Evolutionary conservation across 2,329 filamentous ascomycete genomes (phyloP), one percentile per base, ranked within the genome.

Genomic region (Hirsutella minnesotensis): DNA sequence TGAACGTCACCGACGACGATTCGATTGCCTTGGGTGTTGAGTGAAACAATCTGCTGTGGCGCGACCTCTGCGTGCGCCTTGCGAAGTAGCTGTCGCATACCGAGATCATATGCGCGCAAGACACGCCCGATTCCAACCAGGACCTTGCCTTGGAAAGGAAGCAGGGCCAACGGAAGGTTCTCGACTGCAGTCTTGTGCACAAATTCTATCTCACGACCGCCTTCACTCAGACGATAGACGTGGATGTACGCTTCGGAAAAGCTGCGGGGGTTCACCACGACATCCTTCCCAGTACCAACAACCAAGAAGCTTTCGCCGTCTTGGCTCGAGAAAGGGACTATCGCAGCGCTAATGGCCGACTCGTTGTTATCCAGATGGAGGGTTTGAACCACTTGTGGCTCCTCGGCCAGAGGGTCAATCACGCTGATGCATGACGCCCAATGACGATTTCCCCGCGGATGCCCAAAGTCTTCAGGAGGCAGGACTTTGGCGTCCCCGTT

Each of bases 371-470:
- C 81, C 0, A 98, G 65, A 46, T 96, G 83, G 35, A 96, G 69
- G 1, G 79, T 88, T 49, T 85, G 81, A 4, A 92, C 61, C 1
- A 94, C 81, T 3, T 64, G 59, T 0, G 67, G 67, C 54, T 92
- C 89, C 39, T 83, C 76, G 15, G 69, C 75, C 3, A 90, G 59
- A 0, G 92, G 89, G 55, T 98, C 92, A 16, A 99, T 74, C 18
- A 95, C 77, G 55, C 86, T 88, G 51, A 99, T 89, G 61, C 89
- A 96, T 9, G 90, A 96, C 34, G 92, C 87, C 92, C 92, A 99
- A 50, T 90, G 84, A 18, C 86, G 83, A 46, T 77, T 79, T 20
- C 80, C 88, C 44, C 81, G 79, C 9, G 92, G 85, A 55, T 95
- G 87, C 2, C 92, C 92, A 58, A 98, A 95, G 5, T 94, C 85